phyloP scores from a whole-genome alignment of 352 stramenopile species.

The Thalassiosira hispida region DNA sequence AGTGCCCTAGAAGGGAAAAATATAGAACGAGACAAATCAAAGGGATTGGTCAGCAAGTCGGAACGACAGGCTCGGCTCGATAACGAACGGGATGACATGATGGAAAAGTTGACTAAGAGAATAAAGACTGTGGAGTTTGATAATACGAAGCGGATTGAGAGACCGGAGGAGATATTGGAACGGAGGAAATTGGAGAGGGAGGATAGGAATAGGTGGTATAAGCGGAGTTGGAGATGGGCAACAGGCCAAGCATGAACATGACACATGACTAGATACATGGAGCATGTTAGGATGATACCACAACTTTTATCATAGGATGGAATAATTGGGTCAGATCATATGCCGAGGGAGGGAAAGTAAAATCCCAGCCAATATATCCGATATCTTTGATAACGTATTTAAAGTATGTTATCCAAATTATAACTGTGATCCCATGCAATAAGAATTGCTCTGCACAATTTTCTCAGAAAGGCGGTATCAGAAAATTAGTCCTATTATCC shows the following conservation, averaged over 20 bases:
- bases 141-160: conserved; percentile 84
- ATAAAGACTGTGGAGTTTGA: conserved; percentile 75
- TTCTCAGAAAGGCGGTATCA: no score
- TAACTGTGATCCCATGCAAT: no score
- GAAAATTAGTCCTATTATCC: no score
- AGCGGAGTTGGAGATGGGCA: conserved; percentile 64
- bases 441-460: no score
- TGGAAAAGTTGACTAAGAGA: conserved; percentile 81
- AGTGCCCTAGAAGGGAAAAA: conserved; percentile 82
- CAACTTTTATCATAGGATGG: no score
- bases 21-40: conserved; percentile 73
- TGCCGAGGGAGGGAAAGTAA: no score
- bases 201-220: conserved; percentile 78
- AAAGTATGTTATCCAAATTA: no score
- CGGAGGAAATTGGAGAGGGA: conserved; percentile 75
- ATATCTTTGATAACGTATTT: no score
- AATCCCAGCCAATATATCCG: no score
- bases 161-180: conserved; percentile 83
- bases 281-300: neutral
- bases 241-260: conserved; percentile 21
- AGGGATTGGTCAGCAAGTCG: conserved; percentile 74
- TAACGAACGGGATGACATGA: conserved; percentile 82
- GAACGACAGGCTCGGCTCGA: conserved; percentile 78
- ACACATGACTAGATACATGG: neutral
- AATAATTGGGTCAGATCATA: no score